These are phyloP conservation scores for Akanthomyces dipterigenus DNA, from an alignment of 2,329 filamentous ascomycete genomes.

Conservation along the genomic window DNA sequence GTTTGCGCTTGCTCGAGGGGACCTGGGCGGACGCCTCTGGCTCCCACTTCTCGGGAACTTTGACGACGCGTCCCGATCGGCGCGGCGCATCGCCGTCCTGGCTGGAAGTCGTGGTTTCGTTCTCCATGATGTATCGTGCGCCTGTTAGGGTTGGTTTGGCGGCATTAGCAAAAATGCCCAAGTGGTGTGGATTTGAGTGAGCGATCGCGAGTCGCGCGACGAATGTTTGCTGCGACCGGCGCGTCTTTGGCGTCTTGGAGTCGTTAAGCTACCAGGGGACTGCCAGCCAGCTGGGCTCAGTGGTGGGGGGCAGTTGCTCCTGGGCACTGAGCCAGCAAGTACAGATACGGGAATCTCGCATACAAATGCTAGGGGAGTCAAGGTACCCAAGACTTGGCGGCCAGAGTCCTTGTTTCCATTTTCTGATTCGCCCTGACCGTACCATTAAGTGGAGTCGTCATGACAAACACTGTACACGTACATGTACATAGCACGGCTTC, in stretches of 20 bases:
- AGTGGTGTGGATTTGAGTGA: conserved; percentile 11
- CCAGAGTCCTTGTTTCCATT: not conserved
- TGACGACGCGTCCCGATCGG: conserved; percentile 62
- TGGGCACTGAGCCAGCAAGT: not conserved
- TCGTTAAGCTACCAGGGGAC: conserved; percentile 9
- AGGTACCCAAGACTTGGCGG: not conserved
- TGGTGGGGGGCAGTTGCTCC: not conserved
- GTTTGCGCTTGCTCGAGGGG: conserved; percentile 51
- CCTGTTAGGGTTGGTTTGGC: not conserved
- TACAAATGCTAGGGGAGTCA: not conserved
- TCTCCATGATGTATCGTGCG: conserved; percentile 40
- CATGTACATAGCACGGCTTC: no score
- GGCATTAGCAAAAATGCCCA: conserved; percentile 16
- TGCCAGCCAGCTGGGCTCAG: not conserved
- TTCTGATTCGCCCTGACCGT: not conserved
- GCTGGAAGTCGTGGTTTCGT: conserved; percentile 47
- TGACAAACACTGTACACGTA: no score
- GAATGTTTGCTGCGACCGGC: conserved; percentile 22
- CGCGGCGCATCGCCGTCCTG: conserved; percentile 50
- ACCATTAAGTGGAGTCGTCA: not conserved
- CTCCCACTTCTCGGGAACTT: conserved; percentile 52
- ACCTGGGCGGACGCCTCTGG: conserved; percentile 38
- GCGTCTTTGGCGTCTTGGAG: conserved; percentile 18
- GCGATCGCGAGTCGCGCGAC: conserved; percentile 19
- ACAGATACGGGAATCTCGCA: not conserved